Evolutionary conservation across 2,329 filamentous ascomycete species (phyloP).

Genomic region (Paecilomyces sp.): DNA sequence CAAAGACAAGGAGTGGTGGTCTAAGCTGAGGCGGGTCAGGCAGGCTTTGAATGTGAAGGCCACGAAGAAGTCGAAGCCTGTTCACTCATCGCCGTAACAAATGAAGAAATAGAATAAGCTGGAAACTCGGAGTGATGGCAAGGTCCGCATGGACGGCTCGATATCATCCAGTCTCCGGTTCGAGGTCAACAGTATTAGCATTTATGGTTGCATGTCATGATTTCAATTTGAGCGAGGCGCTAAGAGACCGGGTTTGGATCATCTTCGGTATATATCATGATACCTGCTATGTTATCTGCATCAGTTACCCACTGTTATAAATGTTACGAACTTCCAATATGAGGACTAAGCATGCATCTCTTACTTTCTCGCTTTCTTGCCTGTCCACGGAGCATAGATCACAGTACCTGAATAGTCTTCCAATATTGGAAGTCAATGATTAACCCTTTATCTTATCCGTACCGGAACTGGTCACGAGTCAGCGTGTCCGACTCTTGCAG

Average conservation of each 20-base stretch:
- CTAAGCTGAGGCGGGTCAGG: slow-evolving; percentile 57
- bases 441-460: too few species aligned
- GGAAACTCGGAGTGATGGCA: too few species aligned
- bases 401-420: too few species aligned
- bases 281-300: neutral
- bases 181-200: neutral
- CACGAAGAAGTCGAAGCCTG: slow-evolving; percentile 39
- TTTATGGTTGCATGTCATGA: neutral
- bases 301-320: neutral
- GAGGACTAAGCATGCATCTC: neutral
- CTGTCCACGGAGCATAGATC: too few species aligned
- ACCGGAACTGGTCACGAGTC: too few species aligned
- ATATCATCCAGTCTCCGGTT: too few species aligned
- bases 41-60: slow-evolving; percentile 63
- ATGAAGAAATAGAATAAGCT: neutral
- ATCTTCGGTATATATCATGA: neutral
- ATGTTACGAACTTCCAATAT: neutral
- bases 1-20: slow-evolving; percentile 31
- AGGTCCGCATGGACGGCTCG: too few species aligned
- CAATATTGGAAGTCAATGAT: too few species aligned
- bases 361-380: neutral
- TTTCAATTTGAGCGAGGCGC: neutral
- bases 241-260: neutral
- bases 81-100: neutral
- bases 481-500: too few species aligned